A percentile compares a stretch with the other conserved stretches of the same genome.
Conservation (phyloP, 495 filamentous ascomycete genomes). For the Trichoderma virens region DNA sequence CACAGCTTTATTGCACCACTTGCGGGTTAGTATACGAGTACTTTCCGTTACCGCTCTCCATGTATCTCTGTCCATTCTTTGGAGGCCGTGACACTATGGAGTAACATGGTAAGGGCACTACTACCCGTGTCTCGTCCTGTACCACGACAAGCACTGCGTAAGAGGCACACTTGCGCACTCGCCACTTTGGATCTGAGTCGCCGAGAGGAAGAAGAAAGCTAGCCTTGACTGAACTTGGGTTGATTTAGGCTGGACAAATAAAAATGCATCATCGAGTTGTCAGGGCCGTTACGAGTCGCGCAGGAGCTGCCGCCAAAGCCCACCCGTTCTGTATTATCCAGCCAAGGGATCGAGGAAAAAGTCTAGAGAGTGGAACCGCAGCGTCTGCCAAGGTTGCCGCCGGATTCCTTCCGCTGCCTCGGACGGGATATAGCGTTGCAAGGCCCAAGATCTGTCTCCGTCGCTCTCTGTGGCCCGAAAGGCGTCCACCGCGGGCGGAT, state of each 20-base stretch:
- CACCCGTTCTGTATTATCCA: neutral
- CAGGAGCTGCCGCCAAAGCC: neutral
- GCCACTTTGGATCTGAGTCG: neutral
- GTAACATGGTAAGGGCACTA: neutral
- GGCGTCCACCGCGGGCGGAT: neutral
- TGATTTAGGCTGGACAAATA: neutral
- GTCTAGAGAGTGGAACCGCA: neutral
- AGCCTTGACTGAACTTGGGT: neutral
- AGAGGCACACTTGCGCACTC: neutral
- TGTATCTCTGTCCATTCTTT: neutral
- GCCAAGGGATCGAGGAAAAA: neutral
- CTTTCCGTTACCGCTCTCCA: no score
- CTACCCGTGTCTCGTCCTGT: neutral
- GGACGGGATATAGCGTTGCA: neutral
- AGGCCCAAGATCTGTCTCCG: neutral
- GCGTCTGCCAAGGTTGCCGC: neutral
- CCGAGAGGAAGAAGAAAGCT: neutral
- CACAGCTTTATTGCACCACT: no score
- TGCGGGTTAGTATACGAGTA: no score
- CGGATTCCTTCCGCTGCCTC: neutral
- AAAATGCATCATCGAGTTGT: neutral
- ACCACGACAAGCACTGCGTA: neutral
- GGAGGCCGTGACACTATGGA: neutral
- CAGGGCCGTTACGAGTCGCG: neutral
- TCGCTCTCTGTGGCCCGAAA: neutral